Evolutionary conservation across 208 protist species (phyloP), one percentile per base, ranked within the genome.

Genomic region (Leptomonas pyrrhocoris): DNA sequence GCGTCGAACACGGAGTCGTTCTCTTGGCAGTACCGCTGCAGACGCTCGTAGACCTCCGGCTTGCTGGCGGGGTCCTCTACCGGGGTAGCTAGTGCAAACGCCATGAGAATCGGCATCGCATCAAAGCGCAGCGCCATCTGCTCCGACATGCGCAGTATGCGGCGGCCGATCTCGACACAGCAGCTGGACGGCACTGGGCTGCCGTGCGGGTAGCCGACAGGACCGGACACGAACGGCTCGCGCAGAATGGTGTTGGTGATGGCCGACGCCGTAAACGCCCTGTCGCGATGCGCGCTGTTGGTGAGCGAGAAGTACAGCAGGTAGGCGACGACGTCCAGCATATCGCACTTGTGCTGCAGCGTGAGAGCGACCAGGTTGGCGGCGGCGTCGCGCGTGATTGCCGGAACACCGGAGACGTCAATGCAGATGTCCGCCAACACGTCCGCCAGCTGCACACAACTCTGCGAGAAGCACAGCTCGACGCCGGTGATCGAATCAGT

Each of bases 161-260:
- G 72, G 8, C 63, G 72, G 15, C 84, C 78, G 23, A 89, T 50
- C 21, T 79, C 79, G 7, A 48, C 12, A 50, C 64, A 67, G 53
- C 68, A 36, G 40, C 46, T 19, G 7, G 68, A 73, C 2, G 81
- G 56, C 9, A 54, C 38, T 18, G 90, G 90, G 11, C 74, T 69
- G 27, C 90, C 87, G 75, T 86, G 89, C 28, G 90, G 90, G 76
- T 92, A 95, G 30, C 90, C 90, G 4, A 92, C 68, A 45, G 81
- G 83, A 8, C 77, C 78, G 6, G 53, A 54, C 13, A 90, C 57
- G 53, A 92, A 92, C 0, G 87, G 85, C 50, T 79, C 77, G 28
- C 85, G 79, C 36, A 95, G 82, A 27, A 95, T 64, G 8, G 85
- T 92, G 46, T 67, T 50, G 2, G 66, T 79, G n/a, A 95, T 74